These are phyloP conservation scores for Verticillium albo-atrum DNA, from an alignment of 2,329 filamentous ascomycete genomes.

Conservation along the genomic window DNA sequence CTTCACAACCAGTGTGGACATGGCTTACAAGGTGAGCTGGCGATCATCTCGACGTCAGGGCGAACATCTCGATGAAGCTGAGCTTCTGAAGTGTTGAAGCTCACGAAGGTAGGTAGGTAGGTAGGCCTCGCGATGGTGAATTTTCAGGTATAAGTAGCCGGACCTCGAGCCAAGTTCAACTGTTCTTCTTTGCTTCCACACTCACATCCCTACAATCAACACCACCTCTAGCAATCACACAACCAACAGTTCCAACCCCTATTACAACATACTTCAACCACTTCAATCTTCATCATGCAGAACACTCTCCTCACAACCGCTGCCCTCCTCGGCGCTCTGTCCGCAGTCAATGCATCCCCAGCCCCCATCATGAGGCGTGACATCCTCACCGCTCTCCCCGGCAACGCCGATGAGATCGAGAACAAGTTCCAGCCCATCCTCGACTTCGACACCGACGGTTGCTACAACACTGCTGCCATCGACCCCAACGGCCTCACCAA, in stretches of 20 bases:
- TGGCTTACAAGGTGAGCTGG: background rate
- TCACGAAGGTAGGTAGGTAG: background rate
- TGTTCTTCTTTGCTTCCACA: background rate
- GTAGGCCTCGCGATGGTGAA: background rate
- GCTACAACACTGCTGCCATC: conserved; percentile 44
- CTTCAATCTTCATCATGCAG: background rate
- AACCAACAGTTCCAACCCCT: background rate
- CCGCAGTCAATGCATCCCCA: conserved; percentile 13
- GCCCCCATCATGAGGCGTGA: conserved; percentile 15
- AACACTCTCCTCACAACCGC: background rate
- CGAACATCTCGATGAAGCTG: background rate
- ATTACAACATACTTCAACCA: background rate
- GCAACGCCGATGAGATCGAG: conserved; percentile 25
- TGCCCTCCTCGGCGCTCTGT: conserved; percentile 12
- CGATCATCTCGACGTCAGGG: background rate
- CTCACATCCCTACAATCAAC: too few relatives aligned
- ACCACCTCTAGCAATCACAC: background rate
- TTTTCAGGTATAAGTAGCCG: background rate
- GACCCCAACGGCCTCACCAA: conserved; percentile 26
- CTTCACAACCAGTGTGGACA: background rate
- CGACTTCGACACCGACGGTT: conserved; percentile 35
- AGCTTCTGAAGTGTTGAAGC: background rate
- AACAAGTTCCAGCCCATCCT: conserved; percentile 29
- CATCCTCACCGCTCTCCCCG: conserved; percentile 23
- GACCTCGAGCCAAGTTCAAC: background rate